Evolutionary conservation across 2,329 filamentous ascomycete species (phyloP).

Genomic region (Trichoderma atroviride): DNA sequence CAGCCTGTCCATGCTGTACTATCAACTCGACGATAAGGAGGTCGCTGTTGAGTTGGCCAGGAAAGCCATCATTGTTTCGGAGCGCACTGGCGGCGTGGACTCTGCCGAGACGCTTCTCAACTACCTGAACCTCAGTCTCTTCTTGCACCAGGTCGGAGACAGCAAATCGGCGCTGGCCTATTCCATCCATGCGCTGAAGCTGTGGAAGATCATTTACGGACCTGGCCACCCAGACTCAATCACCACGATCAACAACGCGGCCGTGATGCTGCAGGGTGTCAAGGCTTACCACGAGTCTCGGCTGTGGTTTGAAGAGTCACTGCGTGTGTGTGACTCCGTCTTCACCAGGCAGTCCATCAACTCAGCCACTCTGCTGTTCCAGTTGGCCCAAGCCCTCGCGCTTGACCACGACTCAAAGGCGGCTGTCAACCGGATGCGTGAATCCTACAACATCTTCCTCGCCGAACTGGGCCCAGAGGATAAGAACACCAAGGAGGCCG

Average conservation of each 20-base stretch:
- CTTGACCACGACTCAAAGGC: conserved; percentile 94
- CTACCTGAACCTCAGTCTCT: conserved; percentile 93
- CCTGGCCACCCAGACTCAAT: conserved; percentile 94
- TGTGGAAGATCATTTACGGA: conserved; percentile 98
- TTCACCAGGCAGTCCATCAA: conserved; percentile 90
- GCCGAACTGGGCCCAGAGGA: conserved; percentile 83
- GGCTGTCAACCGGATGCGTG: conserved; percentile 90
- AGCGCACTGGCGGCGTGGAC: conserved; percentile 91
- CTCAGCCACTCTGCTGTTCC: conserved; percentile 92
- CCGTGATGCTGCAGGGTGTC: conserved; percentile 95
- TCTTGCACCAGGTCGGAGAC: conserved; percentile 89
- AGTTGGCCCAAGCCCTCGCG: conserved; percentile 91
- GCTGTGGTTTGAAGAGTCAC: conserved; percentile 93
- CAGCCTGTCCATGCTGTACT: conserved; percentile 92
- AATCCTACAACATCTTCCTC: conserved; percentile 95
- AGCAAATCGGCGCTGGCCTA: conserved; percentile 86
- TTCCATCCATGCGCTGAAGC: conserved; percentile 86
- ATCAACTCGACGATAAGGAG: conserved; percentile 96
- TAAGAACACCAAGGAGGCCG: conserved; percentile 97
- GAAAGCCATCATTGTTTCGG: conserved; percentile 94
- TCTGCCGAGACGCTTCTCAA: conserved; percentile 91
- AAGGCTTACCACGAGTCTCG: conserved; percentile 95
- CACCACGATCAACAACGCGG: conserved; percentile 97
- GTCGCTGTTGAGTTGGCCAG: conserved; percentile 92
- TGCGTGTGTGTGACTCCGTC: conserved; percentile 84